Evolutionary conservation across 306 rosid genomes (phyloP), one percentile per base, ranked within the genome.

Genomic region (Comarum palustre): DNA sequence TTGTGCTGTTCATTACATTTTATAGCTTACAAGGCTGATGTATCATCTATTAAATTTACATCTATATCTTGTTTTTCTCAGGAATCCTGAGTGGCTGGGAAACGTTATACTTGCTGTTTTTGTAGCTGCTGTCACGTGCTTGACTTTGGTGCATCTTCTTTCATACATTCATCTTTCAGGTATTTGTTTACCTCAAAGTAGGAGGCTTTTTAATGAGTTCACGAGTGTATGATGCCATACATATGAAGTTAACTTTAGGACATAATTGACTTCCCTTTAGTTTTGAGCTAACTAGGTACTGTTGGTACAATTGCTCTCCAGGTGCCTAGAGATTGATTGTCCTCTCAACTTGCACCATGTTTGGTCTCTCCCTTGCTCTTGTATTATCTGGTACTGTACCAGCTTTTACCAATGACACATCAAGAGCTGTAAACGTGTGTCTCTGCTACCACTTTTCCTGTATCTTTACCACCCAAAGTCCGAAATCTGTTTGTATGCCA

Each of bases 11-110:
- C 10, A 24, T 66, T 42, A 29, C 25, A 58, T 51, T 39, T 17
- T 60, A 41, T 57, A 59, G 75, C 36, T n/a, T 73, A 45, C 14
- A 20, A 54, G 46, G 10, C 58, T n/a, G 31, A 47, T 72, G 38
- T 19, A 38, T 59, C 20, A 50, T 73, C 55, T 54, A 46, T 71
- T 65, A 22, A 48, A 77, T 80, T 52, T 34, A 69, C 67, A 66
- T 75, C 46, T 19, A 8, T 70, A 36, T 69, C 13, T 60, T 69
- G 34, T 68, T 77, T 66, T 80, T 48, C 57, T 75, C 84, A 94
- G 98, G 90, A 89, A 89, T 71, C 98, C 98, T 72, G 97, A 91
- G 43, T 94, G 98, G 98, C 83, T 91, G 69, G 97, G 95, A 68
- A 88, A 82, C 77, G 82, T 84, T 59, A 71, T 85, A 64, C 42